Base-by-base conservation (phyloP, 768 basidiomycete genomes). In the Leccinum incarnatum region DNA sequence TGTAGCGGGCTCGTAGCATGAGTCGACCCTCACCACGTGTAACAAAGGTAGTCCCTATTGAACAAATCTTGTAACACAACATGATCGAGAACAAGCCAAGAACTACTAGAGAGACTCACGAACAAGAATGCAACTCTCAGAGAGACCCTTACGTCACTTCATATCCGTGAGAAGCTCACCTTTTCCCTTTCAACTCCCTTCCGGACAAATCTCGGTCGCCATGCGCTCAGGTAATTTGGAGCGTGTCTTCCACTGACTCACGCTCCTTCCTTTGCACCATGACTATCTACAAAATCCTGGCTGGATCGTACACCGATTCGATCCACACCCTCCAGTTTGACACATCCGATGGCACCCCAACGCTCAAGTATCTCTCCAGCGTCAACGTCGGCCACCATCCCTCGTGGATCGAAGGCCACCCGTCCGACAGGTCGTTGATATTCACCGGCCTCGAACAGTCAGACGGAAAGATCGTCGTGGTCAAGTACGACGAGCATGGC, bases 321-420 rank as follows among this genome's bases (percentile, higher is more conserved):
- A 79, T 93, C 61, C 77, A 80, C 40, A 85, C 87, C 1, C 76
- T 92, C 54, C 68, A 72, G 19, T 93, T 94, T 65, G 82, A 90
- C 65, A 76, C 46, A 72, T 27, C 25, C 25, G 4, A 27, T 27
- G 25, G 25, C 29, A 30, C 29, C 23, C 4, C 23, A 23, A 23
- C 3, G 29, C 29, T 30, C 29, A 30, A 30, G 29, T 30, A 30
- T 2, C 29, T 30, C 29, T 30, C 1, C 29, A 30, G 29, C 29
- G 29, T 30, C 29, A 30, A 30, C 29, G 29, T 30, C 29, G 29
- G 29, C 29, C 29, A 30, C 29, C 29, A 30, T 30, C 29, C 29
- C 29, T 30, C 29, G 29, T 30, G 29, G 29, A 30, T 30, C 29
- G 29, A 27, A 27, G 4, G 25, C 25, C 25, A 27, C 1, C 25